These are phyloP conservation scores for Corniculantispora saksenae DNA, from an alignment of 2,329 filamentous ascomycete species.

Conservation along the genomic window DNA sequence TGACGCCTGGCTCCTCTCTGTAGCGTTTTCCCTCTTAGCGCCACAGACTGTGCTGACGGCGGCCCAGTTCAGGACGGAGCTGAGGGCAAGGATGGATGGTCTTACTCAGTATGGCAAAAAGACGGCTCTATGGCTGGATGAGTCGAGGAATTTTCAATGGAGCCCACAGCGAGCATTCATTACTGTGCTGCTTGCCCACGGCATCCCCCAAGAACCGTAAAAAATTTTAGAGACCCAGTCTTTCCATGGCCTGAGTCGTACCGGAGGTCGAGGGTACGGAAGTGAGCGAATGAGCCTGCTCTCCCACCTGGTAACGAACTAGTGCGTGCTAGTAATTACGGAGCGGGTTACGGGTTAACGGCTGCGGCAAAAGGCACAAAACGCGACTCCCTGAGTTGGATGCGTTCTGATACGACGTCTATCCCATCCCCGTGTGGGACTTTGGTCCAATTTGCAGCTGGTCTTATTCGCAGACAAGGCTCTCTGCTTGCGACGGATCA, in stretches of 20 bases:
- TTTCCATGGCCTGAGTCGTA: background rate
- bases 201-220: background rate
- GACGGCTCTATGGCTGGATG: background rate
- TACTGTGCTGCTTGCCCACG: background rate
- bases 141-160: background rate
- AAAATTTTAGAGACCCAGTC: slow-evolving; percentile 7
- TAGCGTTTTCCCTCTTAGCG: background rate
- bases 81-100: background rate
- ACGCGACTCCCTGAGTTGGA: background rate
- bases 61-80: slow-evolving; percentile 10
- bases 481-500: background rate
- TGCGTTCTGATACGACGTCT: background rate
- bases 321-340: background rate
- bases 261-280: background rate
- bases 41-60: slow-evolving; percentile 1
- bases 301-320: background rate
- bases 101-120: background rate
- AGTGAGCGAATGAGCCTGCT: background rate
- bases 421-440: background rate
- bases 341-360: background rate
- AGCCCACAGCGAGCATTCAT: background rate
- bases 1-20: background rate
- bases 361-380: background rate
- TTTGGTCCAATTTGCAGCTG: background rate
- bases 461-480: background rate